Percentiles rank a stretch among this genome's conserved stretches.
Evolutionary conservation across 768 basidiomycete species (phyloP).

Genomic region (Myochromella boudieri): DNA sequence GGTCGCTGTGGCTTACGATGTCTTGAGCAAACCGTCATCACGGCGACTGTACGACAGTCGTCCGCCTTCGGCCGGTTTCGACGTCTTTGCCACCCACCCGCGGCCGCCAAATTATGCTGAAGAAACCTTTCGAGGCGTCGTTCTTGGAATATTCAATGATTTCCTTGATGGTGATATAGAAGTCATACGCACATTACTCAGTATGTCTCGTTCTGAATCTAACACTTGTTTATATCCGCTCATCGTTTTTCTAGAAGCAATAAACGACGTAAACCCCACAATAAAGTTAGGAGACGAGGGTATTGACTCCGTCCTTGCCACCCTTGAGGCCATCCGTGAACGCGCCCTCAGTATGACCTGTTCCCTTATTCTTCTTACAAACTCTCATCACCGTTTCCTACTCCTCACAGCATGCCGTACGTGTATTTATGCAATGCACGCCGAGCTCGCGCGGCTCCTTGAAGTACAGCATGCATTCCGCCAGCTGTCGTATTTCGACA

Average conservation of each 20-base stretch:
- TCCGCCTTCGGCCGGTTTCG: conserved; percentile 43
- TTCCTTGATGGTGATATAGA: conserved; percentile 88
- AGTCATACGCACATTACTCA: conserved; percentile 72
- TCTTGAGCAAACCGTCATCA: conserved; percentile 71
- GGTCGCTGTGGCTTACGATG: conserved; percentile 80
- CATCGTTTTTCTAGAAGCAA: conserved; percentile 46
- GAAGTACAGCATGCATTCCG: conserved; percentile 80
- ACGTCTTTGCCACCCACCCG: conserved; percentile 57
- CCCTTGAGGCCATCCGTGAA: conserved; percentile 69
- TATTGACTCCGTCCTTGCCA: conserved; percentile 71
- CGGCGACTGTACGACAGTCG: conserved; percentile 68
- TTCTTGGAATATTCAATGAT: conserved; percentile 75
- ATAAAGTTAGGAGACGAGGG: conserved; percentile 77
- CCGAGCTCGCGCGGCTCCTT: conserved; percentile 73
- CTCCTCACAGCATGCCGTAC: conserved; percentile 64
- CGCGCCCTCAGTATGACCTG: conserved; percentile 62
- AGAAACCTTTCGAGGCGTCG: conserved; percentile 75
- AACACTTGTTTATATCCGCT: not conserved
- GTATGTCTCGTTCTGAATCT: conserved; percentile 39
- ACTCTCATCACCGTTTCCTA: conserved; percentile 9
- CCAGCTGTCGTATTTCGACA: conserved; percentile 73
- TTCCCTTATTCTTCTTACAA: not conserved
- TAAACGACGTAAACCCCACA: conserved; percentile 79
- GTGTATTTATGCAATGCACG: conserved; percentile 71
- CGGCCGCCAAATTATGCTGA: conserved; percentile 61